phyloP scores from a whole-genome alignment of 495 filamentous ascomycete genomes.

The Penicillium desertorum region DNA sequence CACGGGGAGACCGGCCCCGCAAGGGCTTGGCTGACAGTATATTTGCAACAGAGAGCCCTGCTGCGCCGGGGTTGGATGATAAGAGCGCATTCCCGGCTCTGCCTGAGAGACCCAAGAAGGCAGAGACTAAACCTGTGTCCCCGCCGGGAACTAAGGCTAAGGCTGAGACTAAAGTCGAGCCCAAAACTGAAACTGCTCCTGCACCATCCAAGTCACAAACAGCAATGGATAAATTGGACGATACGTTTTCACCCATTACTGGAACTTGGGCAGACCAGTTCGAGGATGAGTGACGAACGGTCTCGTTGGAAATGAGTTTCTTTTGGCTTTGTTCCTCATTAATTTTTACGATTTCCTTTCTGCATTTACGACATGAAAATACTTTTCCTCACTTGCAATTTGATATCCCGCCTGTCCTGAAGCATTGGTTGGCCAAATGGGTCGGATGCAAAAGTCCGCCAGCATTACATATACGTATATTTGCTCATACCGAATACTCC shows the following conservation, averaged over 20 bases:
- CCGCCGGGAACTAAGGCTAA: neutral
- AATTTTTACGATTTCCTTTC: conserved; percentile 4
- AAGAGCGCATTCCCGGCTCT: conserved; percentile 48
- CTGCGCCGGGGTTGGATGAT: conserved; percentile 30
- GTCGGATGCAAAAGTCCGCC: neutral
- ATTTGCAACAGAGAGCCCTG: conserved; percentile 13
- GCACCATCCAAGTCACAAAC: conserved; percentile 11
- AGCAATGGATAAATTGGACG: conserved; percentile 28
- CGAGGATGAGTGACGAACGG: conserved; percentile 23
- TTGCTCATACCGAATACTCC: neutral
- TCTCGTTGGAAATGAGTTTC: neutral
- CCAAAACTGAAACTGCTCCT: neutral
- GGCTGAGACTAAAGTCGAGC: neutral
- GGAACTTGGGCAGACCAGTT: conserved; percentile 47
- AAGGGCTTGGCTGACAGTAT: conserved; percentile 20
- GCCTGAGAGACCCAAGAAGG: conserved; percentile 29
- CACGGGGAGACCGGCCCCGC: conserved; percentile 26
- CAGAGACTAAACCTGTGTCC: conserved; percentile 3
- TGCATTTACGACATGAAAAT: conserved; percentile 6
- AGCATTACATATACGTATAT: neutral
- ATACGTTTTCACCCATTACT: conserved; percentile 25
- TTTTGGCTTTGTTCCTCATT: neutral
- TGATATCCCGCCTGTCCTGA: conserved; percentile 1
- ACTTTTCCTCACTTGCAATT: conserved; percentile 5
- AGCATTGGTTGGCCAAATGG: neutral